A percentile compares a stretch with the other conserved stretches of the same genome.
Conservation (phyloP, 805 yeast species). For the Candida montana region DNA sequence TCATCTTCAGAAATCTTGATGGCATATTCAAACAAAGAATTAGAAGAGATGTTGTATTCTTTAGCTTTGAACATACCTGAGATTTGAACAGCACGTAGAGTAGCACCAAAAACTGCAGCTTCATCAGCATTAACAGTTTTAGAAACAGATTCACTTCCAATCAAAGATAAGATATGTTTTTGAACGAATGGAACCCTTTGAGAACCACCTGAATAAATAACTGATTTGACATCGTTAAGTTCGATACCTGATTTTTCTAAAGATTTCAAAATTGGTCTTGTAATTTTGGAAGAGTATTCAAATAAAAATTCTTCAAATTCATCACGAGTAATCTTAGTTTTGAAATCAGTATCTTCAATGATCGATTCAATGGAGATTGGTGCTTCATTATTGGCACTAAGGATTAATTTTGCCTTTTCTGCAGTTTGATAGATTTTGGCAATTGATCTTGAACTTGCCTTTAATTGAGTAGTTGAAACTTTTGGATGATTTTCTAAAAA, state of each 20-base stretch:
- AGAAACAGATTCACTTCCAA: slow-evolving; percentile 59
- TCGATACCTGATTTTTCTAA: slow-evolving; percentile 30
- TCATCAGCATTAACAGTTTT: slow-evolving; percentile 95
- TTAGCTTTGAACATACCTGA: slow-evolving; percentile 64
- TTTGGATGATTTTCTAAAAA: slow-evolving; percentile 44
- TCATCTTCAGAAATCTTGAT: slow-evolving; percentile 27
- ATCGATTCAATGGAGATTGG: slow-evolving; percentile 72
- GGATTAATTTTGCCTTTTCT: slow-evolving; percentile 79
- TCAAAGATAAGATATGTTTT: slow-evolving; percentile 44
- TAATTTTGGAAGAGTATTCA: slow-evolving; percentile 41
- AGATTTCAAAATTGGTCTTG: slow-evolving; percentile 50
- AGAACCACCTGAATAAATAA: slow-evolving; percentile 86
- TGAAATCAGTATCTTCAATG: slow-evolving; percentile 69
- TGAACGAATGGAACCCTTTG: slow-evolving; percentile 88
- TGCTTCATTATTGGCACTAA: slow-evolving; percentile 85
- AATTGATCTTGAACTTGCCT: slow-evolving; percentile 47
- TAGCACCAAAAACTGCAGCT: slow-evolving; percentile 84
- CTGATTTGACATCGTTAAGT: slow-evolving; percentile 46
- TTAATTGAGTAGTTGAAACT: slow-evolving; percentile 34
- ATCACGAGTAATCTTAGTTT: slow-evolving; percentile 59
- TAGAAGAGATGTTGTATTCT: slow-evolving; percentile 55
- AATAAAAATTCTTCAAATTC: slow-evolving; percentile 61
- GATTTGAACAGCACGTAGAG: slow-evolving; percentile 74
- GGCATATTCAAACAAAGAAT: slow-evolving; percentile 44
- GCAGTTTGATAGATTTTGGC: slow-evolving; percentile 75